phyloP scores from a whole-genome alignment of 257 asterid genomes.

The Echium plantagineum region DNA sequence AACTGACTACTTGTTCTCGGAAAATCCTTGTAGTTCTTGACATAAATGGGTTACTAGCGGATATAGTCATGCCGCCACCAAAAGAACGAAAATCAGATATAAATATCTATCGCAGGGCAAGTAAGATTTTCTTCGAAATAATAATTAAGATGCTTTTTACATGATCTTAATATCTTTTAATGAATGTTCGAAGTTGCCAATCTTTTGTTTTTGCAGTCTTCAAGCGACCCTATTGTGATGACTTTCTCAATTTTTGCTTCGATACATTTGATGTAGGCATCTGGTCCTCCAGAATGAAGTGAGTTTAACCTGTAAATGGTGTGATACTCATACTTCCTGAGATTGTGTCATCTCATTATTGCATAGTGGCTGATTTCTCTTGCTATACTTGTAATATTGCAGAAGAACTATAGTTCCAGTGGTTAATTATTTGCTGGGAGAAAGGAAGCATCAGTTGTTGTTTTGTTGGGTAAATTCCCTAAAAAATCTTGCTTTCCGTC shows the following conservation, averaged over 20 bases:
- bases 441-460: conserved; percentile 33
- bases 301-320: conserved; percentile 7
- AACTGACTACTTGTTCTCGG: conserved; percentile 15
- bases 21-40: conserved; percentile 85
- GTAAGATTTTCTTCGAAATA: conserved; percentile 27
- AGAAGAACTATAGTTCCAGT: conserved; percentile 47
- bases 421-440: conserved; percentile 62
- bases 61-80: conserved; percentile 66
- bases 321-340: conserved; percentile 7
- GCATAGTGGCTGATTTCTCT: conserved; percentile 2
- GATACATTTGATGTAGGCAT: conserved; percentile 68
- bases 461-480: conserved; percentile 70
- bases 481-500: background rate
- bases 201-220: conserved; percentile 42
- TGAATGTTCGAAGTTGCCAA: conserved; percentile 10
- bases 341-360: conserved; percentile 5
- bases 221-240: conserved; percentile 73
- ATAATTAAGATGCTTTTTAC: background rate
- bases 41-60: conserved; percentile 81
- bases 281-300: conserved; percentile 92
- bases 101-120: conserved; percentile 52
- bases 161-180: background rate
- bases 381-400: conserved; percentile 15
- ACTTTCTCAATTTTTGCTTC: conserved; percentile 75
- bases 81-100: conserved; percentile 31